Percentiles rank a stretch among this genome's conserved stretches.
Conservation (phyloP, 441 rosid genomes). For the Gossypium davidsonii region DNA sequence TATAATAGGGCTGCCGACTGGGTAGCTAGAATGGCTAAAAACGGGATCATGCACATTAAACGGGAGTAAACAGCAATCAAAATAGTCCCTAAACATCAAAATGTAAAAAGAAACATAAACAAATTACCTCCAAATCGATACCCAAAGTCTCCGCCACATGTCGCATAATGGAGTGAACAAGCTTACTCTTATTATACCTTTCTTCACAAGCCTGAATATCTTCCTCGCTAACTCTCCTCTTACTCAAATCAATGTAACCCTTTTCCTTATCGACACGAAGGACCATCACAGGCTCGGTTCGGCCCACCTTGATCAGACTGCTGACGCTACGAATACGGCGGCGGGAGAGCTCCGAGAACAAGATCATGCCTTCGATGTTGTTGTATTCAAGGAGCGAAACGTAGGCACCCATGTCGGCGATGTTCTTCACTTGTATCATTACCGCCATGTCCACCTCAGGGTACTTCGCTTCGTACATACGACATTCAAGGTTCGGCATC, state of each 20-base stretch:
- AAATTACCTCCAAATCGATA: conserved; percentile 73
- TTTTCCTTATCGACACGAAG: conserved; percentile 90
- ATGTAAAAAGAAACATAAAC: background rate
- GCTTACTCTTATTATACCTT: conserved; percentile 96
- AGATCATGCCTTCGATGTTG: conserved; percentile 95
- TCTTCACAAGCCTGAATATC: conserved; percentile 92
- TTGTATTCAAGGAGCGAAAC: conserved; percentile 92
- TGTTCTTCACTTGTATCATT: conserved; percentile 93
- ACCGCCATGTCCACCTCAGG: conserved; percentile 98
- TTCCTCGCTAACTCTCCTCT: conserved; percentile 89
- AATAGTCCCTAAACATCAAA: background rate
- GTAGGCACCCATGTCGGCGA: conserved; percentile 97
- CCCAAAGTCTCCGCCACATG: conserved; percentile 87
- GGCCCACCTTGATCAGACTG: conserved; percentile 87
- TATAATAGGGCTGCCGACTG: too few relatives aligned
- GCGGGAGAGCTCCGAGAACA: conserved; percentile 94
- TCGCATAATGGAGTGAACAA: conserved; percentile 93
- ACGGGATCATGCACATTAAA: too few relatives aligned
- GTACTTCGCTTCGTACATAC: conserved; percentile 87
- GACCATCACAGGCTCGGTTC: conserved; percentile 97
- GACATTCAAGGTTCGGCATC: conserved; percentile 78
- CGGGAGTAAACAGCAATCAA: background rate
- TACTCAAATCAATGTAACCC: conserved; percentile 91
- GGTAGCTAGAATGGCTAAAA: too few relatives aligned
- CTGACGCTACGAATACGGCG: conserved; percentile 96